A percentile compares a stretch with the other conserved stretches of the same genome.
Conservation (phyloP, 1,284 basidiomycete species). For the Fomes fomentarius region DNA sequence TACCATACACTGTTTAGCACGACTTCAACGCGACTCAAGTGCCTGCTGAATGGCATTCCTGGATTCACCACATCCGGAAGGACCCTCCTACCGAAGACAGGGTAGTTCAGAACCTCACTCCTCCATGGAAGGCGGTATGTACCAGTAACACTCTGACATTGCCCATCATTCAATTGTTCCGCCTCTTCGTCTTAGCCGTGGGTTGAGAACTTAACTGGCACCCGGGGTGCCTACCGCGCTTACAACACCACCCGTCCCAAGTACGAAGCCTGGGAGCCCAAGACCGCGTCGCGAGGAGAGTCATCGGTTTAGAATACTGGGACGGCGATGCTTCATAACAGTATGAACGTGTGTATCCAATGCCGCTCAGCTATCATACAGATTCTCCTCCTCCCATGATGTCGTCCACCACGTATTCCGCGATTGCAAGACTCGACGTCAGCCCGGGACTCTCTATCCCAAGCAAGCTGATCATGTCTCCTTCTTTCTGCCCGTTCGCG, state of each 20-base stretch:
- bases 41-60: constrained; percentile 93
- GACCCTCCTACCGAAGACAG: constrained; percentile 78
- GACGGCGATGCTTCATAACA: not conserved
- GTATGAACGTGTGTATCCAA: constrained; percentile 6
- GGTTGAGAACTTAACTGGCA: constrained; percentile 89
- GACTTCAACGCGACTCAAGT: constrained; percentile 90
- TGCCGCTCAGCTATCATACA: too few species aligned
- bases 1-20: constrained; percentile 50
- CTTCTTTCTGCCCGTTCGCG: constrained; percentile 32
- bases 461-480: constrained; percentile 74
- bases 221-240: constrained; percentile 83
- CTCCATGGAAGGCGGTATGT: constrained; percentile 85
- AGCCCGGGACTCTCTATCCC: constrained; percentile 82
- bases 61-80: constrained; percentile 89
- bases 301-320: constrained; percentile 12
- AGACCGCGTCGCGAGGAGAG: constrained; percentile 53
- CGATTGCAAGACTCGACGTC: constrained; percentile 76
- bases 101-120: constrained; percentile 68
- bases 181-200: constrained; percentile 55
- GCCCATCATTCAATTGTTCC: not conserved
- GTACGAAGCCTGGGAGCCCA: constrained; percentile 83
- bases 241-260: constrained; percentile 90
- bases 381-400: constrained; percentile 42
- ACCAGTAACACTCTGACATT: not conserved
- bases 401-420: constrained; percentile 69